These are phyloP conservation scores for Colletotrichum ledebouriae DNA, from an alignment of 2,329 filamentous ascomycete species.

Conservation along the genomic window DNA sequence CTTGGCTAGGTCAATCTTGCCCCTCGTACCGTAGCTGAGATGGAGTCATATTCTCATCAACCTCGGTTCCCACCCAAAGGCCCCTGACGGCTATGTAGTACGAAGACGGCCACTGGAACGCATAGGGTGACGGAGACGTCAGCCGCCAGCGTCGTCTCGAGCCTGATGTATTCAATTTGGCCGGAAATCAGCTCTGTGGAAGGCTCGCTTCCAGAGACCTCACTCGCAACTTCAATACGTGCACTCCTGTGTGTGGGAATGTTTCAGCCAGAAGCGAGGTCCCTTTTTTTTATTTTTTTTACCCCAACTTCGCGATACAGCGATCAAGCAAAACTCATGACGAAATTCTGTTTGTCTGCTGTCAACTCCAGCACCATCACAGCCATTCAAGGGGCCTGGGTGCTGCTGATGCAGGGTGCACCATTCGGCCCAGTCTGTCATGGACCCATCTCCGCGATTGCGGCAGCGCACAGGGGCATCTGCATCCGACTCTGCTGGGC, in stretches of 20 bases:
- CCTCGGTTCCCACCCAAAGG: slow-evolving; percentile 11
- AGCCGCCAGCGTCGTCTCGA: slow-evolving; percentile 16
- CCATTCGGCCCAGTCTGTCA: slow-evolving; percentile 25
- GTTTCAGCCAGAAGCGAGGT: slow-evolving; percentile 3
- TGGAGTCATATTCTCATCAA: slow-evolving; percentile 3
- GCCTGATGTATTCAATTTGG: slow-evolving; percentile 4
- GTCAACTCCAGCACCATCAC: background rate
- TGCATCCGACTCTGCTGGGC: slow-evolving; percentile 38
- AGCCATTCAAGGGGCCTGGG: slow-evolving; percentile 19
- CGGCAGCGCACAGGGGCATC: slow-evolving; percentile 25
- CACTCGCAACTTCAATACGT: slow-evolving; percentile 4
- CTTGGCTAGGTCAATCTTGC: slow-evolving; percentile 11
- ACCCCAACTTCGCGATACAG: slow-evolving; percentile 25
- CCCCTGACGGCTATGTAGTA: background rate
- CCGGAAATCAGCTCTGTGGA: slow-evolving; percentile 28
- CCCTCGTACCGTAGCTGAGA: background rate
- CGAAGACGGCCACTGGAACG: slow-evolving; percentile 2
- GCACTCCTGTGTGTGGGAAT: slow-evolving; percentile 34
- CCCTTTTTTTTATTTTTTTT: slow-evolving; percentile 2
- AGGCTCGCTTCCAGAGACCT: slow-evolving; percentile 12
- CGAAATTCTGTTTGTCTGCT: slow-evolving; percentile 39
- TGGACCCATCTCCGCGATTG: slow-evolving; percentile 31
- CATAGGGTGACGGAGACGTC: background rate
- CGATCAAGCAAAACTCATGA: slow-evolving; percentile 28
- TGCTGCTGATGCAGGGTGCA: slow-evolving; percentile 24